Base-by-base conservation (phyloP, 2,329 filamentous ascomycete genomes). In the Epichloe elymi region DNA sequence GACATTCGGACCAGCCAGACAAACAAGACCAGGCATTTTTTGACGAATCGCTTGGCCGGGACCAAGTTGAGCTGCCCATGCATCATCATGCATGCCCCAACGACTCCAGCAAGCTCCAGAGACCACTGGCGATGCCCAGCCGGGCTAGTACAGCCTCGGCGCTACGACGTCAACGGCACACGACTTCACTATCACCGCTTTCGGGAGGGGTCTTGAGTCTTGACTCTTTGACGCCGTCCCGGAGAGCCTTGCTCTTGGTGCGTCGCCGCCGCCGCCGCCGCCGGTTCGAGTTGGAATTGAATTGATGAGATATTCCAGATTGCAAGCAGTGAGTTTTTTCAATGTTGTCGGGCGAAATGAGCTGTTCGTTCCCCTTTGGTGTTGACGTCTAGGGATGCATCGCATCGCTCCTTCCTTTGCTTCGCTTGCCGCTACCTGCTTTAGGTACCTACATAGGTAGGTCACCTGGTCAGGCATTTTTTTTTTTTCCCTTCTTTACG, bases 161-260 rank as follows among this genome's bases (percentile, higher is more conserved):
- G 51, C 46, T 35, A 49, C 51, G 33, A 51, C 50, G 50, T 51
- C 50, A 51, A 44, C 17, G 23, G 20, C 51, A 39, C 17, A 19
- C 19, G 41, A 38, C 33, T 39, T 40, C 19, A n/a, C 35, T 11
- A 26, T 33, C 43, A 53, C 51, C 51, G 51, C 42, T 50, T 50
- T 53, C 51, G 43, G 48, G 46, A 20, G 33, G 33, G 36, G 6
- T 26, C 23, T 26, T 26, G 23, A 26, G 6, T 15, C 12, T 15
- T 50, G 48, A 41, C 37, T 49, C n/a, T 8, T 49, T 30, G 15
- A 49, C 20, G 14, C 15, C 47, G n/a, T 4, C n/a, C 39, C 39
- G n/a, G 7, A 41, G 15, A 12, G 26, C 26, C 7, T 8, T 26
- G 26, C 26, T n/a, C 36, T 37, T 12, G 6, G 36, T 37, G 36